phyloP scores from a whole-genome alignment of 345 rosid genomes.

The Eucalyptus lansdowneana region DNA sequence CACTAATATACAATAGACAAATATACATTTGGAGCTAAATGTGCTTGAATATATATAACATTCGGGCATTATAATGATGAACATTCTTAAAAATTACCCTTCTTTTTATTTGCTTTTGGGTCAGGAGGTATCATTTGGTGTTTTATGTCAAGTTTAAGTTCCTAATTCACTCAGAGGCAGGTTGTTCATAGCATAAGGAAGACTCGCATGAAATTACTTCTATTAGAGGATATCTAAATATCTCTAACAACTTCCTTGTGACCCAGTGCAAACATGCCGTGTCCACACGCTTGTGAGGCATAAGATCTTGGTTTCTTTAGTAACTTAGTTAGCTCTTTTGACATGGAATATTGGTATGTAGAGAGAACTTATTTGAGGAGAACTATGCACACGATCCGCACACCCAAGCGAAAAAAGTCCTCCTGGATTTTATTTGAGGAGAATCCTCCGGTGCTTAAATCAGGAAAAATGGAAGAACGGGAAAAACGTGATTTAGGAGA shows the following conservation, averaged over 20 bases:
- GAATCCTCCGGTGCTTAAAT: neutral
- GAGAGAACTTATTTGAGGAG: neutral
- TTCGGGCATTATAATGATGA: neutral
- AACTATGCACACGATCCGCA: neutral
- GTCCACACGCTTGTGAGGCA: neutral
- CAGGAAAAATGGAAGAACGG: neutral
- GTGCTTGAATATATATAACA: neutral
- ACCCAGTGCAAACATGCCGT: neutral
- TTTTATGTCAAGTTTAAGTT: neutral
- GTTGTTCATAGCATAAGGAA: neutral
- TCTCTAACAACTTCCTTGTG: neutral
- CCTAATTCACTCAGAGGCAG: neutral
- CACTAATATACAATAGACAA: neutral
- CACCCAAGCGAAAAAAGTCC: neutral
- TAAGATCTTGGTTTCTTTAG: neutral
- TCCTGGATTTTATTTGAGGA: neutral
- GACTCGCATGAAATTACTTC: neutral
- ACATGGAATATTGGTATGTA: neutral
- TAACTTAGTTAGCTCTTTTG: neutral
- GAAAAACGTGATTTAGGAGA: neutral
- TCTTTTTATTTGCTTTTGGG: neutral
- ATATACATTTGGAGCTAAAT: neutral
- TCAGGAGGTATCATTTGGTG: neutral
- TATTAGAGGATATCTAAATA: too few relatives aligned
- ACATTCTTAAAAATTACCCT: neutral